Conservation (phyloP, 345 rosid species). For the Punica granatum region DNA sequence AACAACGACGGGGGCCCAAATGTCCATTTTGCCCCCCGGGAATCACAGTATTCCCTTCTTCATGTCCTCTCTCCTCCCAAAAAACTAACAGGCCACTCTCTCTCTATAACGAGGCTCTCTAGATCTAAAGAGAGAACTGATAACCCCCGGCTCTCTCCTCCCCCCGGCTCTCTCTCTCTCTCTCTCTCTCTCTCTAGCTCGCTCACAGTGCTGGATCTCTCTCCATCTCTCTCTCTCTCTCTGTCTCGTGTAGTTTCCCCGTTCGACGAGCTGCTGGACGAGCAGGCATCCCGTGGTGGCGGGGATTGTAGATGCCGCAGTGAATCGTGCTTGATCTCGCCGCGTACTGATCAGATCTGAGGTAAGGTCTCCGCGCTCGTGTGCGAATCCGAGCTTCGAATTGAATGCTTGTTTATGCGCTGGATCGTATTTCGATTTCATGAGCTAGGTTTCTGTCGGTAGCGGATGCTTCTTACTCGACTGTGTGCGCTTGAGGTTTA, state of each 20-base stretch:
- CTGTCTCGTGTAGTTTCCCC: not conserved
- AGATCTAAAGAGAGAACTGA: slow-evolving; percentile 18
- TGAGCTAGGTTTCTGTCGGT: not conserved
- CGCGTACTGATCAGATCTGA: slow-evolving; percentile 42
- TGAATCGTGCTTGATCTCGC: slow-evolving; percentile 8
- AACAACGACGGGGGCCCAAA: not conserved
- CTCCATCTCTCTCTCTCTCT: not conserved
- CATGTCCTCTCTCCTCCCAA: not conserved
- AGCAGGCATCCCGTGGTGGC: not conserved
- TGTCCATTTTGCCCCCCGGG: slow-evolving; percentile 2
- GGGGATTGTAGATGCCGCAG: not conserved
- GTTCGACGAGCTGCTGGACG: not conserved
- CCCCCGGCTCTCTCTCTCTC: slow-evolving; percentile 5
- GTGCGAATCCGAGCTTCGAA: not conserved
- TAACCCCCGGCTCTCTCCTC: not conserved
- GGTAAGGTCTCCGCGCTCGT: slow-evolving; percentile 26
- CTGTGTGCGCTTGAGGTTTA: not conserved
- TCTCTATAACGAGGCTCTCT: slow-evolving; percentile 5
- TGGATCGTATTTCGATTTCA: slow-evolving; percentile 6
- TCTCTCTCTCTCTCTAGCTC: not conserved
- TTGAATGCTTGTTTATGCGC: not conserved
- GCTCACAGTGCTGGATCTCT: not conserved
- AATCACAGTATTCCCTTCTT: not conserved
- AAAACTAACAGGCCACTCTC: not conserved
- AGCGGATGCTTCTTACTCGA: not conserved